These are phyloP conservation scores for Leccinum ponderosum DNA, from an alignment of 1,284 basidiomycete species.

Conservation along the genomic window DNA sequence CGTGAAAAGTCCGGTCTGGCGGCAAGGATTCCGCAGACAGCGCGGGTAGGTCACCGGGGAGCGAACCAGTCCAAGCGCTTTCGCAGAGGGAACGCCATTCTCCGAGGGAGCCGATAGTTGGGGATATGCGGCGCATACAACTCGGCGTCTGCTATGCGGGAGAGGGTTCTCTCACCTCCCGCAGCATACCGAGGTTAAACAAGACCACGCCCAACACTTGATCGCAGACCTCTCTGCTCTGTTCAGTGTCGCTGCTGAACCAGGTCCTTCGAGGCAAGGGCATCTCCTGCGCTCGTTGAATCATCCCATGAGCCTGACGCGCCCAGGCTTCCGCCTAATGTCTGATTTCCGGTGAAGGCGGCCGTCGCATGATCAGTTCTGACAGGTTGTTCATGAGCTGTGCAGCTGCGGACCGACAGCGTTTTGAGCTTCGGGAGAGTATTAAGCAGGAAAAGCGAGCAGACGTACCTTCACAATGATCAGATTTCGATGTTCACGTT, in stretches of 20 bases:
- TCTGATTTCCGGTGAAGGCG: slow-evolving; percentile 45
- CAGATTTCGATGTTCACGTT: slow-evolving; percentile 39
- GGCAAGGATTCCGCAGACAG: too few relatives aligned
- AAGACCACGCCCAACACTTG: slow-evolving; percentile 57
- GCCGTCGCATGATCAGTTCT: slow-evolving; percentile 53
- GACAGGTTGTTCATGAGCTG: slow-evolving; percentile 71
- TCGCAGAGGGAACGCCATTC: too few relatives aligned
- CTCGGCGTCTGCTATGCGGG: too few relatives aligned
- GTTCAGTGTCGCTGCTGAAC: slow-evolving; percentile 16
- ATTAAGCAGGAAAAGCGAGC: neutral
- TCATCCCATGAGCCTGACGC: slow-evolving; percentile 50
- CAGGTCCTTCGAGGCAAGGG: slow-evolving; percentile 28
- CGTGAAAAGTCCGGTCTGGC: too few relatives aligned
- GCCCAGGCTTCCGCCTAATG: slow-evolving; percentile 65
- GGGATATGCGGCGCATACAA: too few relatives aligned
- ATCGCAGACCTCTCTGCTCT: slow-evolving; percentile 46
- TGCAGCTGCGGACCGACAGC: slow-evolving; percentile 46
- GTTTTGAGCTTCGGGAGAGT: neutral
- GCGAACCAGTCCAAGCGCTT: too few relatives aligned
- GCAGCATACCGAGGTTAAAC: slow-evolving; percentile 59
- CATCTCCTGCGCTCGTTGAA: slow-evolving; percentile 37
- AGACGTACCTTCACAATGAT: slow-evolving; percentile 57
- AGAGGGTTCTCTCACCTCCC: slow-evolving; percentile 38
- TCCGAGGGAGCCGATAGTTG: too few relatives aligned
- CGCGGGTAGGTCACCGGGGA: too few relatives aligned